These are phyloP conservation scores for Penicillium sp. DNA, from an alignment of 2,329 filamentous ascomycete species.

Conservation along the genomic window DNA sequence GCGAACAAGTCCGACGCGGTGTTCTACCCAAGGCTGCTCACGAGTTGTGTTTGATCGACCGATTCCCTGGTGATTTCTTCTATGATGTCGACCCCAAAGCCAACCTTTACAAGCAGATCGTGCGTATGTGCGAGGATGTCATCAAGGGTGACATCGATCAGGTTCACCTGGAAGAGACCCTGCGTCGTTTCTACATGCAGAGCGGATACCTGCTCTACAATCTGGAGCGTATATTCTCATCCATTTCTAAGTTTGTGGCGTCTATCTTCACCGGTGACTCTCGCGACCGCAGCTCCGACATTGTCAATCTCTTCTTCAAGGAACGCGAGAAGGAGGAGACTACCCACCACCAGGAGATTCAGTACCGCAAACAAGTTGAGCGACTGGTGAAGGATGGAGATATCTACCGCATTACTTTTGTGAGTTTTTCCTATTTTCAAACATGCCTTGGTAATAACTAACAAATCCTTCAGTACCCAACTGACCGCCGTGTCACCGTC, in stretches of 20 bases:
- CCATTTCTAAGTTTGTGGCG: constrained; percentile 75
- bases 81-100: constrained; percentile 61
- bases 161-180: constrained; percentile 79
- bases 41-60: constrained; percentile 79
- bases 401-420: constrained; percentile 85
- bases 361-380: constrained; percentile 86
- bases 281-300: constrained; percentile 91
- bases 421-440: constrained; percentile 58
- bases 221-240: constrained; percentile 81
- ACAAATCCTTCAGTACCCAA: constrained; percentile 57
- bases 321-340: constrained; percentile 81
- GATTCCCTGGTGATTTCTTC: constrained; percentile 74
- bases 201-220: constrained; percentile 93
- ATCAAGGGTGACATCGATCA: constrained; percentile 81
- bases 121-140: constrained; percentile 82
- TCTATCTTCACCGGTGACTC: constrained; percentile 81
- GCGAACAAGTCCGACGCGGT: constrained; percentile 70
- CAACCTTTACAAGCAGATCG: constrained; percentile 80
- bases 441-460: constrained; percentile 20
- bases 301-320: constrained; percentile 81
- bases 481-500: constrained; percentile 66
- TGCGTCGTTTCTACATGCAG: constrained; percentile 87
- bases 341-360: constrained; percentile 85
- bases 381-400: constrained; percentile 91
- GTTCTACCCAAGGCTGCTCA: constrained; percentile 76